These are phyloP conservation scores for Phytophthora idaei DNA, from an alignment of 352 stramenopile species.

Conservation along the genomic window DNA sequence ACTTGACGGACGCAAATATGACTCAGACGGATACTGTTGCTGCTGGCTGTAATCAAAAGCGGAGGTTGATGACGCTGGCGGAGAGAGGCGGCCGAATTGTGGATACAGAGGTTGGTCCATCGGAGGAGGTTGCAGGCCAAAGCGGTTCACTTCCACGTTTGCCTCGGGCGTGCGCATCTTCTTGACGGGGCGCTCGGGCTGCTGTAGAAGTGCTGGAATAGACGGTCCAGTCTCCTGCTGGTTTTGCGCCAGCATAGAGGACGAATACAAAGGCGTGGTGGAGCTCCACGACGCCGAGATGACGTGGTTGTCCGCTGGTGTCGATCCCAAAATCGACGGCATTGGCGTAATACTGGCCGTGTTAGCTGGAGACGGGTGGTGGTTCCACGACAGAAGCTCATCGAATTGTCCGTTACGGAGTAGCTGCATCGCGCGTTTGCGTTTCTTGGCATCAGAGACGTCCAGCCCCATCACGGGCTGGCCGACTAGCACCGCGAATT, in stretches of 20 bases:
- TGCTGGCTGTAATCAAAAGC: constrained; percentile 40
- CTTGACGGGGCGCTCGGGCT: constrained; percentile 42
- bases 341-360: constrained; percentile 48
- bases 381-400: constrained; percentile 71
- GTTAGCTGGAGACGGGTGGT: constrained; percentile 44
- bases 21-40: constrained; percentile 31
- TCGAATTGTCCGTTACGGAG: constrained; percentile 80
- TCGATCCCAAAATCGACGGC: constrained; percentile 28
- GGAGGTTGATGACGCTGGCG: constrained; percentile 19
- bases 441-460: constrained; percentile 84
- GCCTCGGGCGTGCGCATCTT: constrained; percentile 61
- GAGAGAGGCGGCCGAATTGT: constrained; percentile 36
- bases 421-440: constrained; percentile 78
- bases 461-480: constrained; percentile 78
- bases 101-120: constrained; percentile 37
- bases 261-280: constrained; percentile 29
- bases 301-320: constrained; percentile 11
- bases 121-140: constrained; percentile 22
- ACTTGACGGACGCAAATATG: constrained; percentile 29
- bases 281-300: constrained; percentile 32
- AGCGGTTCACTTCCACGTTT: constrained; percentile 29
- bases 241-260: constrained; percentile 23
- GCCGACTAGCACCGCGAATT: constrained; percentile 77
- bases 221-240: constrained; percentile 36
- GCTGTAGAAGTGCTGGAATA: constrained; percentile 40